Evolutionary conservation across 495 filamentous ascomycete species (phyloP).

Genomic region (Penicillium atrosanguineum): DNA sequence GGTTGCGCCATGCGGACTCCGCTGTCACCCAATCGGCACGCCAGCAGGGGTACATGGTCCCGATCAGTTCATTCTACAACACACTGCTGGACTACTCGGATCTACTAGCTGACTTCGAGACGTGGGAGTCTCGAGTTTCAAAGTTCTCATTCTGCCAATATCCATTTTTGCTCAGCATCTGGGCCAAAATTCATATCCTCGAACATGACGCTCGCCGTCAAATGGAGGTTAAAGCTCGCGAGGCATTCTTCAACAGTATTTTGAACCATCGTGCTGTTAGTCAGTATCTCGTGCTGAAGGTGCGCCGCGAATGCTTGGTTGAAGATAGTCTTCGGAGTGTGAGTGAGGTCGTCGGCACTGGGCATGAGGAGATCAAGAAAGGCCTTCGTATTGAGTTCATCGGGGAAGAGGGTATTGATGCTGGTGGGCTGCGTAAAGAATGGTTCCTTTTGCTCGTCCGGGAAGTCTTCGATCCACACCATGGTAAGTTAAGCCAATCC

Average conservation of each 20-base stretch:
- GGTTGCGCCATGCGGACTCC: constrained; percentile 16
- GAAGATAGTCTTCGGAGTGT: constrained; percentile 87
- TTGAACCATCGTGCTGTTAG: constrained; percentile 69
- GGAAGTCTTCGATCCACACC: constrained; percentile 88
- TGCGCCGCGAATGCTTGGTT: constrained; percentile 84
- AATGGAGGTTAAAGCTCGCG: constrained; percentile 86
- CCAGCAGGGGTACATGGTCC: constrained; percentile 61
- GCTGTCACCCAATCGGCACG: constrained; percentile 40
- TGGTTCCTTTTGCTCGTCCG: constrained; percentile 92
- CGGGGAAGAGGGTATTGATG: constrained; percentile 91
- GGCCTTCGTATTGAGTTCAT: constrained; percentile 82
- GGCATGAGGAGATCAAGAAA: constrained; percentile 90
- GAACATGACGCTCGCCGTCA: constrained; percentile 88
- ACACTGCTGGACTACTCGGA: constrained; percentile 82
- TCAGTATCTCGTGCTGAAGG: constrained; percentile 75
- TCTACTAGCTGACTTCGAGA: constrained; percentile 83
- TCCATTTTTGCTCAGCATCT: constrained; percentile 90
- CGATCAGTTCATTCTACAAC: constrained; percentile 86
- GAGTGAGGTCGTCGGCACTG: constrained; percentile 80
- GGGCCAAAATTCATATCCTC: constrained; percentile 88
- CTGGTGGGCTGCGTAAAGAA: constrained; percentile 87
- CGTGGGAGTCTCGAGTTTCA: constrained; percentile 73
- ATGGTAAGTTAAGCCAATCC: constrained; percentile 57
- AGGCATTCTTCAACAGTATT: constrained; percentile 90
- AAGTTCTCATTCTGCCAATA: constrained; percentile 93